Conservation (phyloP, 106 monocot species). For the Apostasia shenzhenica region DNA sequence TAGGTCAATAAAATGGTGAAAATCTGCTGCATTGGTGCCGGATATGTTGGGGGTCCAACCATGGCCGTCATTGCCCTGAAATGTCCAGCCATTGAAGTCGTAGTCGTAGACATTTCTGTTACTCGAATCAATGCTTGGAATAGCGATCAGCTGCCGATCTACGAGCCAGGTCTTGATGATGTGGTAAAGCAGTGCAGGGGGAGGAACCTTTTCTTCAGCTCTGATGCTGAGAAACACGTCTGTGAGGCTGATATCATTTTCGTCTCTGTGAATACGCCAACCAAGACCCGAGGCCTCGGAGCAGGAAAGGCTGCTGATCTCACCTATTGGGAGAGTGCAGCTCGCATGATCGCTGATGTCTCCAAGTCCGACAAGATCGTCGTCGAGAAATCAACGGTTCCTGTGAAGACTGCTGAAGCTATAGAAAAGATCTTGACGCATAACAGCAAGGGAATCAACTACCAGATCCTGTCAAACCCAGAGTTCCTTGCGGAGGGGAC, state of each 20-base stretch:
- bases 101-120: slow-evolving; percentile 20
- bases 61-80: slow-evolving; percentile 28
- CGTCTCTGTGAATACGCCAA: slow-evolving; percentile 23
- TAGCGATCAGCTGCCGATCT: slow-evolving; percentile 23
- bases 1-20: slow-evolving; percentile 12
- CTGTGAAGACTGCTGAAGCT: slow-evolving; percentile 22
- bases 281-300: slow-evolving; percentile 22
- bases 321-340: slow-evolving; percentile 25
- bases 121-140: slow-evolving; percentile 23
- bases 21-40: slow-evolving; percentile 31
- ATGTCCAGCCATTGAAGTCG: slow-evolving; percentile 16
- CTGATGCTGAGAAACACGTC: slow-evolving; percentile 19
- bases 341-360: slow-evolving; percentile 26
- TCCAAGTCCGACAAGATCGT: slow-evolving; percentile 24
- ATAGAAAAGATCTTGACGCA: slow-evolving; percentile 25
- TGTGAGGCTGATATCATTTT: slow-evolving; percentile 23
- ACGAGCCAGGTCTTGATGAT: slow-evolving; percentile 23
- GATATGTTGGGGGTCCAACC: slow-evolving; percentile 24
- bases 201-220: slow-evolving; percentile 25
- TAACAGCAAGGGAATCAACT: slow-evolving; percentile 27
- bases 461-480: slow-evolving; percentile 23
- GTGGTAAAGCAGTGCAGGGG: slow-evolving; percentile 22
- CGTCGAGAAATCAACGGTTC: slow-evolving; percentile 26
- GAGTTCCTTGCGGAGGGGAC: slow-evolving; percentile 28
- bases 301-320: slow-evolving; percentile 25